phyloP scores from a whole-genome alignment of 1,139 yeast genomes.

The Candida sojae region DNA sequence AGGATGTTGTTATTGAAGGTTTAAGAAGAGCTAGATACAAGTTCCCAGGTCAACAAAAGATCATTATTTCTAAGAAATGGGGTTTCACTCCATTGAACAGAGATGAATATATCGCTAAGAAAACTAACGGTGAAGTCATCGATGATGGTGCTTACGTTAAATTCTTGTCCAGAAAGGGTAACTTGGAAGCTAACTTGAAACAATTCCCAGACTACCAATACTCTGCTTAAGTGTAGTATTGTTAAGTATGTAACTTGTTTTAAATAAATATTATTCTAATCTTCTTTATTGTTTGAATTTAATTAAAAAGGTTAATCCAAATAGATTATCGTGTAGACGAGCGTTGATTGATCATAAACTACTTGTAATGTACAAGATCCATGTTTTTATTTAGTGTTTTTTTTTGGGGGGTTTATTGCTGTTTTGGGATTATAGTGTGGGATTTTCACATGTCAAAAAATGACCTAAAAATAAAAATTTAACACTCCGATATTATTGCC shows the following conservation, averaged over 20 bases:
- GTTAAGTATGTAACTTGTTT: not conserved
- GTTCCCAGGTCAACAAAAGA: slow-evolving; percentile 99
- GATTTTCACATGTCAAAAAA: not conserved
- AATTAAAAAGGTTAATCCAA: too few species aligned
- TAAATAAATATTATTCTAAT: not conserved
- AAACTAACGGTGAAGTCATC: slow-evolving; percentile 96
- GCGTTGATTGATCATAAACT: too few species aligned
- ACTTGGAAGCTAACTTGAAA: slow-evolving; percentile 85
- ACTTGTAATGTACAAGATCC: not conserved
- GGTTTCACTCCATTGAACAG: slow-evolving; percentile 99
- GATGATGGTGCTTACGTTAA: slow-evolving; percentile 99
- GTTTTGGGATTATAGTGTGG: not conserved
- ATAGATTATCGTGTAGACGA: too few species aligned
- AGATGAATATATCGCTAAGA: slow-evolving; percentile 91
- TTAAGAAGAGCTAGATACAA: slow-evolving; percentile 99
- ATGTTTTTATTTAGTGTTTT: not conserved
- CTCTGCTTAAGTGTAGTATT: slow-evolving; percentile 35
- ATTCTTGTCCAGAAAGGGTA: slow-evolving; percentile 97
- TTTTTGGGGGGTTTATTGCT: not conserved
- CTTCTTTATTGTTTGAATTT: not conserved
- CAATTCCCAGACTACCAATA: slow-evolving; percentile 92
- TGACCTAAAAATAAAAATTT: too few species aligned
- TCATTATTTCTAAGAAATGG: slow-evolving; percentile 99
- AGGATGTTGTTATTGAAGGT: slow-evolving; percentile 97
- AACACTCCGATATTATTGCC: too few species aligned